phyloP scores from a whole-genome alignment of 176 grass and related monocot species.

The Zoysia japonica region DNA sequence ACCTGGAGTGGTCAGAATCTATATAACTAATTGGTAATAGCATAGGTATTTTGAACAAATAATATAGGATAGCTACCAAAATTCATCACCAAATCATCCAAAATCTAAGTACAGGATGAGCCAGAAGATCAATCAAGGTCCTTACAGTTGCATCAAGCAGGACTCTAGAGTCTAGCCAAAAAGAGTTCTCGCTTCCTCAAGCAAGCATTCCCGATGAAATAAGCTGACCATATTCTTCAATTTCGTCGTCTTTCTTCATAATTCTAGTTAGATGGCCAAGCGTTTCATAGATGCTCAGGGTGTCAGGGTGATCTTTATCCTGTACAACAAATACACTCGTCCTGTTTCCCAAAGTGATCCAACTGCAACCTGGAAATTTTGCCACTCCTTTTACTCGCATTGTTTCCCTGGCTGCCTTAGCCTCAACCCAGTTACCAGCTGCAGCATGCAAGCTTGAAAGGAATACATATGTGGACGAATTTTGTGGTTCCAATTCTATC shows the following conservation, averaged over 20 bases:
- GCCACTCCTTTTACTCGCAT: conserved; percentile 65
- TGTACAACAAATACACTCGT: conserved; percentile 59
- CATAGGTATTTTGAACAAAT: conserved; percentile 3
- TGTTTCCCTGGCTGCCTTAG: conserved; percentile 54
- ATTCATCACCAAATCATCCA: conserved; percentile 23
- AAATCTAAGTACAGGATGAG: background rate
- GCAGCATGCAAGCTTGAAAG: conserved; percentile 69
- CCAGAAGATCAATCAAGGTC: background rate
- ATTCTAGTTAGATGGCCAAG: conserved; percentile 50
- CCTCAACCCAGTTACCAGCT: conserved; percentile 65
- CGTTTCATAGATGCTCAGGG: conserved; percentile 43
- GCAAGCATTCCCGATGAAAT: conserved; percentile 31
- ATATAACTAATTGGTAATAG: background rate
- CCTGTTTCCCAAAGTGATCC: conserved; percentile 63
- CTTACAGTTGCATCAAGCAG: conserved; percentile 8
- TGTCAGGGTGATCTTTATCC: conserved; percentile 57
- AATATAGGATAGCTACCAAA: conserved; percentile 8
- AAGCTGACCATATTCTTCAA: conserved; percentile 38
- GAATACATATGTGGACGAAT: conserved; percentile 58
- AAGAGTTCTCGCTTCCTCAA: conserved; percentile 7
- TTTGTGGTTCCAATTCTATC: conserved; percentile 60
- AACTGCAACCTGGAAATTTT: conserved; percentile 69
- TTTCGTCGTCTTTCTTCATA: conserved; percentile 49
- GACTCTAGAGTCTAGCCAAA: conserved; percentile 5
- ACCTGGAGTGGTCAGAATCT: background rate